Conservation (phyloP, 441 rosid species). For the Pelargonium australe region DNA sequence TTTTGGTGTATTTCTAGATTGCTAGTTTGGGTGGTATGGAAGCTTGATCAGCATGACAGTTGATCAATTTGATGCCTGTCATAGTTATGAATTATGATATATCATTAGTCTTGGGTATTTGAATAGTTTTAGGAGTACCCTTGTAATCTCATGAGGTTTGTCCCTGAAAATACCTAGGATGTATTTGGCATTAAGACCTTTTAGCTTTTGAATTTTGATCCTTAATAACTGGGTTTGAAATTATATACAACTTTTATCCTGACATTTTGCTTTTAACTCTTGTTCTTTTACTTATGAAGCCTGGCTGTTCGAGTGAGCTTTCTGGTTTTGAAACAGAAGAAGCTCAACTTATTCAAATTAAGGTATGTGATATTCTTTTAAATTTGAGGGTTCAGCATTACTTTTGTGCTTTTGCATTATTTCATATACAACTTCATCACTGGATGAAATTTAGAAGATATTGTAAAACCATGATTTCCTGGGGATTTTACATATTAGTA, state of each 20-base stretch:
- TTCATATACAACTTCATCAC: not conserved
- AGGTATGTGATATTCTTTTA: constrained; percentile 34
- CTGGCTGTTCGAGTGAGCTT: constrained; percentile 90
- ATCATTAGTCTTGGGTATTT: no score
- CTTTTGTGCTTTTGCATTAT: not conserved
- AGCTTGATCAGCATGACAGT: no score
- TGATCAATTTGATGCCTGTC: no score
- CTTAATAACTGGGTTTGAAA: not conserved
- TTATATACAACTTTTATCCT: not conserved
- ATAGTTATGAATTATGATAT: no score
- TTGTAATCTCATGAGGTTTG: not conserved
- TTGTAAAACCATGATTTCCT: not conserved
- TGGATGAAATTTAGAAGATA: not conserved
- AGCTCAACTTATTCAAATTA: constrained; percentile 75
- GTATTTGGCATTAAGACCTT: not conserved
- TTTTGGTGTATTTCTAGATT: no score
- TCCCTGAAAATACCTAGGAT: not conserved
- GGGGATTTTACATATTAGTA: not conserved
- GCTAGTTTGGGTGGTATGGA: no score
- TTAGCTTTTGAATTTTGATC: not conserved
- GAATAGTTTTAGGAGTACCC: not conserved
- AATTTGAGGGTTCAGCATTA: not conserved
- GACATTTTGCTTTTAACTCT: constrained; percentile 7
- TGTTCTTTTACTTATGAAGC: constrained; percentile 38
- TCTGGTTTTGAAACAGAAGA: constrained; percentile 51